Evolutionary conservation across 345 rosid genomes (phyloP), one percentile per base, ranked within the genome.

Genomic region (Gossypium longicalyx): DNA sequence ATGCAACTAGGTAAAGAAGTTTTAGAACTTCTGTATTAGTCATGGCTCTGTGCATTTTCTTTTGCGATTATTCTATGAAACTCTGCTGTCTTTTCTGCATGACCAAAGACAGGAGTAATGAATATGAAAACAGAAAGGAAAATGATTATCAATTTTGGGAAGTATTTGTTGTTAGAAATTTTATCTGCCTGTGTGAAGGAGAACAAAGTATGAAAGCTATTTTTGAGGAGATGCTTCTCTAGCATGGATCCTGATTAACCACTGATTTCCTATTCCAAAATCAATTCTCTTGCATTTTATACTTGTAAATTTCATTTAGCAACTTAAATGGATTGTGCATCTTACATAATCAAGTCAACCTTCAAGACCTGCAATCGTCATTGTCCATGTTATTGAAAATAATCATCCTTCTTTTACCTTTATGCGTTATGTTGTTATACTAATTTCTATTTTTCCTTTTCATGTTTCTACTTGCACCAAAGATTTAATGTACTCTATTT

Each of bases 71-170:
- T 38, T 62, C 45, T 43, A 27, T 27, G 66, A 4, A 61, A 27
- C 66, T 29, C 2, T 62, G 67, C 47, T 62, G 20, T 34, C 45
- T 62, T 62, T 62, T 20, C 47, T 34, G 23, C 68, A 63, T 38
- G 27, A 17, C 48, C 25, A 11, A 54, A 70, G 25, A 10, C 27
- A 25, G 16, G 16, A 23, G 3, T 27, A 16, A 27, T 67, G 9
- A 70, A 5, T 54, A 54, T 34, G 63, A 70, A 52, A 52, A 52
- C 47, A 54, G 72, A 49, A 41, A 70, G 63, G 68, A 62, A 29
- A 38, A 38, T 9, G 48, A 17, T 63, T n/a, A 63, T 63, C 9
- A 34, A 38, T 38, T 38, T 63, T 2, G 12, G 22, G 3, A 38
- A 38, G 7, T 3, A 17, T 63, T 63, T 38, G 19, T 38, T 38